phyloP scores from a whole-genome alignment of 2,329 filamentous ascomycete species.

The Pseudogymnoascus sp. region DNA sequence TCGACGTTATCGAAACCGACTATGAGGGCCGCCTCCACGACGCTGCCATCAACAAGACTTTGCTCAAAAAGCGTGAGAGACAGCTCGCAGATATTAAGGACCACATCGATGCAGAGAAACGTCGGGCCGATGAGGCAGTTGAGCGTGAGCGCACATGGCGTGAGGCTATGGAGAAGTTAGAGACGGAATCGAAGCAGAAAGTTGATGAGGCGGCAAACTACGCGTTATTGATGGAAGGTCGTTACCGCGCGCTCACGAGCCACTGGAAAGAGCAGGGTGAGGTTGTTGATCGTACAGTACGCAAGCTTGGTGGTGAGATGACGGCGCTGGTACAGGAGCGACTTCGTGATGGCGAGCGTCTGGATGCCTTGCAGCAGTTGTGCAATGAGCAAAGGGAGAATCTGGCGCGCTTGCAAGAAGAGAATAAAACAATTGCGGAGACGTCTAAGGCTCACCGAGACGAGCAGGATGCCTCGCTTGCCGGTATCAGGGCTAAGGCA shows the following conservation, averaged over 20 bases:
- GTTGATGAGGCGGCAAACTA: conserved; percentile 60
- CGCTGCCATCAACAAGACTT: conserved; percentile 62
- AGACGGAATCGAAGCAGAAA: conserved; percentile 51
- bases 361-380: conserved; percentile 58
- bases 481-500: conserved; percentile 51
- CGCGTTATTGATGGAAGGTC: conserved; percentile 61
- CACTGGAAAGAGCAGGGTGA: conserved; percentile 62
- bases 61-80: conserved; percentile 65
- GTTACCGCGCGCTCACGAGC: conserved; percentile 59
- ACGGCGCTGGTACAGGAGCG: conserved; percentile 48
- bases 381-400: conserved; percentile 68
- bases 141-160: conserved; percentile 55
- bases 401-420: conserved; percentile 50
- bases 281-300: conserved; percentile 48
- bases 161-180: conserved; percentile 55
- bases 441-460: conserved; percentile 59
- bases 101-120: conserved; percentile 57
- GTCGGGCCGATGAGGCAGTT: conserved; percentile 52
- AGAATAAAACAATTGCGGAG: conserved; percentile 54
- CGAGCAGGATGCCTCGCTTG: conserved; percentile 55
- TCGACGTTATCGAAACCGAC: conserved; percentile 60
- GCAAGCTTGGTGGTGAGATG: conserved; percentile 47
- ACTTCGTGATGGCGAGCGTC: conserved; percentile 53
- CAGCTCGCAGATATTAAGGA: conserved; percentile 64
- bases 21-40: conserved; percentile 64